Percentiles rank a stretch among this genome's conserved stretches.
Evolutionary conservation across 345 rosid species (phyloP).

Genomic region (Firmiana major): DNA sequence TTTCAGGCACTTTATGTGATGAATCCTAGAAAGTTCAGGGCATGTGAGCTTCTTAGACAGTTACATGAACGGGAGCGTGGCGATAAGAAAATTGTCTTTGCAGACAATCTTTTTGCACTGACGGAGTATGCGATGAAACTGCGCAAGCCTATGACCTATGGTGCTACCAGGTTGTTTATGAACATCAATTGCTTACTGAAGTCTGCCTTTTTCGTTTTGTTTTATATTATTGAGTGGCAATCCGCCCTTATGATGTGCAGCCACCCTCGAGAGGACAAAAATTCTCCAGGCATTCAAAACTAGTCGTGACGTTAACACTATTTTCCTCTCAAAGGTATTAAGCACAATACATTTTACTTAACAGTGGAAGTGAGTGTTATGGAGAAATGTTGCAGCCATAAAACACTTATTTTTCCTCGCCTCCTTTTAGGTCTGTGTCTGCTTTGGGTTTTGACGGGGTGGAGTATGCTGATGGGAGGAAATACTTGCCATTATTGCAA

Average conservation of each 20-base stretch:
- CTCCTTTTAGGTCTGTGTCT: not conserved
- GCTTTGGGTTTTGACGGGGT: not conserved
- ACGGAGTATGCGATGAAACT: constrained; percentile 90
- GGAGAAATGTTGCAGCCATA: not conserved
- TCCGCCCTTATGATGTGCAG: constrained; percentile 35
- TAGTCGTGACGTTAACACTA: constrained; percentile 72
- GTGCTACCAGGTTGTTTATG: constrained; percentile 89
- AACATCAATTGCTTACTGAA: constrained; percentile 4
- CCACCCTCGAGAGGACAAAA: constrained; percentile 90
- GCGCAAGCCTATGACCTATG: constrained; percentile 95
- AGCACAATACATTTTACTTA: not conserved
- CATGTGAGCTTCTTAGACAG: constrained; percentile 85
- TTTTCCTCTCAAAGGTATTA: constrained; percentile 84
- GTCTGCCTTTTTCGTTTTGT: not conserved
- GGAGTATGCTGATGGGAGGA: not conserved
- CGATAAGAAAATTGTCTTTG: constrained; percentile 91
- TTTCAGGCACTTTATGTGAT: constrained; percentile 94
- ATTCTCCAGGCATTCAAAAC: constrained; percentile 88
- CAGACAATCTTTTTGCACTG: constrained; percentile 95
- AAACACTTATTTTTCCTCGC: not conserved
- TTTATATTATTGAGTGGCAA: constrained; percentile 4
- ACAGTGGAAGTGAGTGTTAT: not conserved
- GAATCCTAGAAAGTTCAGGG: constrained; percentile 98
- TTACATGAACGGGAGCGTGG: constrained; percentile 93
- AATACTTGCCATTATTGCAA: no score